Conservation (phyloP, 2,329 filamentous ascomycete species). For the Fusarium brachygibbosum region DNA sequence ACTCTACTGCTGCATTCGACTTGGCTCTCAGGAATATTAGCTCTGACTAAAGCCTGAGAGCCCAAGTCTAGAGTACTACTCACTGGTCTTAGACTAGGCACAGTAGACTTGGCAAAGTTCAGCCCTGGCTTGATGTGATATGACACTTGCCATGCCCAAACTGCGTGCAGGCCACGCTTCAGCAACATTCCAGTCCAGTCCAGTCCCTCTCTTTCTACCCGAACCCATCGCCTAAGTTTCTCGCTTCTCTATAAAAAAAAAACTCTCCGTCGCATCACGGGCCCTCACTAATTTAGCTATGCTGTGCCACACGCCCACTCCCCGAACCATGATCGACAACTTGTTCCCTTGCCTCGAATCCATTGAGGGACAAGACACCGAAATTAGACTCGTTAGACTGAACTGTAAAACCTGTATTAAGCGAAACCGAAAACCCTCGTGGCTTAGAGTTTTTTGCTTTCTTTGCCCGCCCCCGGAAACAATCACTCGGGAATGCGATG, state of each 20-base stretch:
- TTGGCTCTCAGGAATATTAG: not conserved
- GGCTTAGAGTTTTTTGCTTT: slow-evolving; percentile 7
- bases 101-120: slow-evolving; percentile 16
- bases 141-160: slow-evolving; percentile 3
- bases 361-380: slow-evolving; percentile 2
- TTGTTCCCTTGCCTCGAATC: not conserved
- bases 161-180: slow-evolving; percentile 31
- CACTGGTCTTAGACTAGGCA: not conserved
- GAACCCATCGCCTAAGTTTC: slow-evolving; percentile 42
- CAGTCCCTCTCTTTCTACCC: slow-evolving; percentile 38
- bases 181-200: slow-evolving; percentile 39
- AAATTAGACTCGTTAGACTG: slow-evolving; percentile 3
- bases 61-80: not conserved
- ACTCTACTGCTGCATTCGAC: not conserved
- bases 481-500: slow-evolving; percentile 19
- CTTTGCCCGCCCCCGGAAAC: slow-evolving; percentile 3
- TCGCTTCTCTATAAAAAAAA: slow-evolving; percentile 10
- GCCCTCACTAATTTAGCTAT: slow-evolving; percentile 13
- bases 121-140: slow-evolving; percentile 20
- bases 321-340: slow-evolving; percentile 45
- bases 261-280: slow-evolving; percentile 25
- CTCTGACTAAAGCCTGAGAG: not conserved
- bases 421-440: slow-evolving; percentile 9
- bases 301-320: slow-evolving; percentile 36
- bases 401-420: slow-evolving; percentile 1